Conservation (phyloP, 1,284 basidiomycete species). For the Sporisorium scitamineum region DNA sequence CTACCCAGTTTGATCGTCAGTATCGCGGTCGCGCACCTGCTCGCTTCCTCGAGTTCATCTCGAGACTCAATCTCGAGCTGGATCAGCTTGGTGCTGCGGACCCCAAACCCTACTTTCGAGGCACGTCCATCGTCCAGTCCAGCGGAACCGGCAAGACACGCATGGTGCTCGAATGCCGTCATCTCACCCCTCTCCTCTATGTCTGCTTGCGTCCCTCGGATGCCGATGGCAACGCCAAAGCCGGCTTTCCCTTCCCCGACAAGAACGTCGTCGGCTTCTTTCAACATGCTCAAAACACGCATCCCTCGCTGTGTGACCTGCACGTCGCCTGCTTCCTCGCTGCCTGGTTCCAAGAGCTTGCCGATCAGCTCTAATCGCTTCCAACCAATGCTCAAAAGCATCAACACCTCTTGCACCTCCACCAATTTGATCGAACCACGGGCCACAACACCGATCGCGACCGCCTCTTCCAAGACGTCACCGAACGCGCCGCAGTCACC, state of each 20-base stretch:
- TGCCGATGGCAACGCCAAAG: neutral
- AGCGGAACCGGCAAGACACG: constrained; percentile 33
- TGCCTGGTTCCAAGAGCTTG: constrained; percentile 11
- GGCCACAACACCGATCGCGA: neutral
- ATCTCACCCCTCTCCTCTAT: constrained; percentile 16
- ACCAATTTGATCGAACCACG: neutral
- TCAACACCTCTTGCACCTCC: neutral
- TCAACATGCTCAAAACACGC: neutral
- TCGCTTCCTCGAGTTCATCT: constrained; percentile 10
- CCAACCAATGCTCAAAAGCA: neutral
- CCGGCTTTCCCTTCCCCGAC: constrained; percentile 12
- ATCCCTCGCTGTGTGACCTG: neutral
- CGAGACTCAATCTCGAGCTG: neutral
- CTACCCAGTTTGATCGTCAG: neutral
- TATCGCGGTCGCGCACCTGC: constrained; percentile 8
- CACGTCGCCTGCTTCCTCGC: constrained; percentile 13
- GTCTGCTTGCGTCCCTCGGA: constrained; percentile 8
- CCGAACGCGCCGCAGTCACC: neutral
- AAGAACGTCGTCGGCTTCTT: constrained; percentile 6
- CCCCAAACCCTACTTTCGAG: constrained; percentile 5
- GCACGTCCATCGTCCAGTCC: constrained; percentile 21
- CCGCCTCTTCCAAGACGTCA: neutral
- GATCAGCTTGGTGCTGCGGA: neutral
- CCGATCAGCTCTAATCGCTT: neutral
- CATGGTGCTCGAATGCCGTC: constrained; percentile 13